Evolutionary conservation across 768 basidiomycete genomes (phyloP), one percentile per base, ranked within the genome.

Genomic region (Boletus rufocinnamomeus): DNA sequence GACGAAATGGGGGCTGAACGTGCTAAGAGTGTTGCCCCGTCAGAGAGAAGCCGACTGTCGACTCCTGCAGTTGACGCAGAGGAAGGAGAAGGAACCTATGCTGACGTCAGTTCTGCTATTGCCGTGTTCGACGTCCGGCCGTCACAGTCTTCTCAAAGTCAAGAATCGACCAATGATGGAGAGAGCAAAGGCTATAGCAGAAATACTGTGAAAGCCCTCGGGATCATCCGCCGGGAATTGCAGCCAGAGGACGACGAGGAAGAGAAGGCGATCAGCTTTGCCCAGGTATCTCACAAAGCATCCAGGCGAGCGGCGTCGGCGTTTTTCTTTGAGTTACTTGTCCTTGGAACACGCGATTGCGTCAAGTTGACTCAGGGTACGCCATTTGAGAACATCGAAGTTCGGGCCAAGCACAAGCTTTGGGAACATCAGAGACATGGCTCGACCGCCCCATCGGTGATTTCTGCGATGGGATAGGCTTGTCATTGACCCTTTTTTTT

Each of bases 291-390:
- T 16, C 81, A 89, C 63, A 92, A 92, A 79, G 93, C 94, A 14
- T 90, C 93, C 11, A 88, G 92, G 48, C 86, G 93, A 43, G 97
- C 95, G 14, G 94, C 96, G 2, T 86, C 96, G 1, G 87, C 93
- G 2, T 98, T 99, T 80, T 99, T 99, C 81, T 99, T 99, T 70
- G 97, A 99, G 73, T 75, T 98, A 35, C 86, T 99, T 30, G 93
- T 98, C 2, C 84, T 99, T 2, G 88, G 93, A 11, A 98, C 96
- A 5, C 87, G 92, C 35, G 95, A 98, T 72, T 94, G 91, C 69
- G 78, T 99, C 64, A 85, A 89, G 65, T 74, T 99, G 45, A 75
- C 84, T 8, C 97, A 99, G 71, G 66, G 70, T 6, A 78, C 77
- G 9, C 78, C 93, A 0, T 97, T 93, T 68, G 89, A 87, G 60